These are phyloP conservation scores for Naganishia friedmannii DNA, from an alignment of 768 basidiomycete genomes.

Conservation along the genomic window DNA sequence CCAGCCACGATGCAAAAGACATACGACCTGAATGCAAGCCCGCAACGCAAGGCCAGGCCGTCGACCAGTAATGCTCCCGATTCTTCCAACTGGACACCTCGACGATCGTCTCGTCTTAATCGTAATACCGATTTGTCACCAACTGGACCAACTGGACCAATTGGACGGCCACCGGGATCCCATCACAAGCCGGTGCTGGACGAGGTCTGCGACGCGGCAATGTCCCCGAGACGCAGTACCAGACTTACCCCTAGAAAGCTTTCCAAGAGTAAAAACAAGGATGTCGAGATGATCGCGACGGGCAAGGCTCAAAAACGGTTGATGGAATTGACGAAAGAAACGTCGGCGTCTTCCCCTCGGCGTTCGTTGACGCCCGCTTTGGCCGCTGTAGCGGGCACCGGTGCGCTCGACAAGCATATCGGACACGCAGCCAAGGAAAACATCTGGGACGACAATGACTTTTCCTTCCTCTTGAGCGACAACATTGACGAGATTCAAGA, in stretches of 20 bases:
- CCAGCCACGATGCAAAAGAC: not conserved
- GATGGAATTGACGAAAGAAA: slow-evolving; percentile 21
- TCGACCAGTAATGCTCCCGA: slow-evolving; percentile 8
- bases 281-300: not conserved
- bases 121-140: slow-evolving; percentile 15
- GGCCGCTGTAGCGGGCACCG: slow-evolving; percentile 5
- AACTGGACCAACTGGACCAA: slow-evolving; percentile 16
- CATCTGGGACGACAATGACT: slow-evolving; percentile 24
- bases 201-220: slow-evolving; percentile 16
- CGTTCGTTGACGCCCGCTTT: slow-evolving; percentile 1
- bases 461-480: slow-evolving; percentile 18
- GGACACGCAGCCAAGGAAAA: not conserved
- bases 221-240: slow-evolving; percentile 20
- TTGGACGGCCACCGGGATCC: not conserved
- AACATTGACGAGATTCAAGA: slow-evolving; percentile 25
- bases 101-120: slow-evolving; percentile 30
- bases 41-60: not conserved
- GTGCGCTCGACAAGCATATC: not conserved
- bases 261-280: slow-evolving; percentile 20
- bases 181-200: slow-evolving; percentile 20
- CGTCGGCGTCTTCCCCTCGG: not conserved
- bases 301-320: slow-evolving; percentile 13
- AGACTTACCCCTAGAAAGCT: slow-evolving; percentile 25
- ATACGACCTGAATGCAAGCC: not conserved
- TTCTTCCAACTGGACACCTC: slow-evolving; percentile 26